phyloP scores from a whole-genome alignment of 345 rosid genomes.

The Salix caprea region DNA sequence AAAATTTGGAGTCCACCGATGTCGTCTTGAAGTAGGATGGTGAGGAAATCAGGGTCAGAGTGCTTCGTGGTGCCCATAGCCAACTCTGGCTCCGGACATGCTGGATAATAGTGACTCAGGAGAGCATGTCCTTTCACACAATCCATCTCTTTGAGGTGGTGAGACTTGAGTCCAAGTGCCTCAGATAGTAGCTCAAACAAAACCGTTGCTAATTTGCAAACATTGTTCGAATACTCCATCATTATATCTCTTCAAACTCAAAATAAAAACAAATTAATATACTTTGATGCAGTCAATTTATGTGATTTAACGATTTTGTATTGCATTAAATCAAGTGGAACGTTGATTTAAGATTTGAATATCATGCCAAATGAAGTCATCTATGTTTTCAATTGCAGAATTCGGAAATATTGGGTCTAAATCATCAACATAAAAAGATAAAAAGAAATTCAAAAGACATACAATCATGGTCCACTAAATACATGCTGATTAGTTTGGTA shows the following conservation, averaged over 20 bases:
- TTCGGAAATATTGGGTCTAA: no score
- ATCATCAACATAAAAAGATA: no score
- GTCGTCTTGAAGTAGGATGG: conserved; percentile 15
- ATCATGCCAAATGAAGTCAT: neutral
- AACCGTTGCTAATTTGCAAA: neutral
- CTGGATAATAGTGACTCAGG: conserved; percentile 18
- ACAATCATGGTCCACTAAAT: neutral
- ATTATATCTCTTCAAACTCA: conserved; percentile 6
- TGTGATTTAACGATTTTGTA: neutral
- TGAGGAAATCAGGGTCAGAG: conserved; percentile 12
- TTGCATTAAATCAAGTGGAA: neutral
- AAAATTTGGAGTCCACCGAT: conserved; percentile 19
- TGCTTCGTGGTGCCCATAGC: conserved; percentile 8
- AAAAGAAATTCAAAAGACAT: neutral
- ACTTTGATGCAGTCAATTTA: neutral
- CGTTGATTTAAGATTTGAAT: neutral
- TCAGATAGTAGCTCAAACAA: conserved; percentile 15
- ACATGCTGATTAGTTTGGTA: neutral
- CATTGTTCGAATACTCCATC: conserved; percentile 5
- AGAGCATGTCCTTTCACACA: conserved; percentile 9
- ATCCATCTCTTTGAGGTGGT: conserved; percentile 8
- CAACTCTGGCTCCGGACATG: conserved; percentile 21
- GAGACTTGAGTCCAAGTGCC: conserved; percentile 15
- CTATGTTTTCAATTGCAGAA: no score
- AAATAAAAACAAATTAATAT: neutral